These are phyloP conservation scores for Nemania diffusa DNA, from an alignment of 2,329 filamentous ascomycete species.

Conservation along the genomic window DNA sequence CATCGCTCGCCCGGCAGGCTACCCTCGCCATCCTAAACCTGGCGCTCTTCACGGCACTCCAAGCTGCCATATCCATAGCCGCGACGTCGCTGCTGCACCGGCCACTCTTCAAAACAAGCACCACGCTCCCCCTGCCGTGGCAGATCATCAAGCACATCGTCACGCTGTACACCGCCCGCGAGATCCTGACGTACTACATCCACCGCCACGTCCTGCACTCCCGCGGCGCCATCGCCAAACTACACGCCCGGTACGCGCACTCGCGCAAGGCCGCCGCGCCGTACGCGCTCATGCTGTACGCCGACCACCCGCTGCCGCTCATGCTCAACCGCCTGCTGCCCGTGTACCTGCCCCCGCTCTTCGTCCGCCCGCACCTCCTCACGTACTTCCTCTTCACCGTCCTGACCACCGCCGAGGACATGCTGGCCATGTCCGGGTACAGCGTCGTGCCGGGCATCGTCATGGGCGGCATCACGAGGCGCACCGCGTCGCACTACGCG, in stretches of 20 bases:
- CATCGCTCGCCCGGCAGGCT: conserved; percentile 51
- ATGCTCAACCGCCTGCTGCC: conserved; percentile 72
- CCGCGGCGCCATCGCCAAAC: conserved; percentile 51
- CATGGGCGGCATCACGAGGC: conserved; percentile 61
- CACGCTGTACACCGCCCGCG: conserved; percentile 57
- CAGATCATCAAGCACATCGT: conserved; percentile 61
- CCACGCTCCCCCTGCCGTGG: conserved; percentile 64
- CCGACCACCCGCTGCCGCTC: conserved; percentile 75
- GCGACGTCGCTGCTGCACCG: conserved; percentile 50
- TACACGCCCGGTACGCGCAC: conserved; percentile 63
- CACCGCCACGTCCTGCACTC: conserved; percentile 78
- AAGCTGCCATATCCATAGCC: conserved; percentile 55
- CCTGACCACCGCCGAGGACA: conserved; percentile 73
- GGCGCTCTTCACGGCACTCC: conserved; percentile 55
- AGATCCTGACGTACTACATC: conserved; percentile 76
- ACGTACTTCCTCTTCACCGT: conserved; percentile 74
- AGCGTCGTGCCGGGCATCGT: conserved; percentile 65
- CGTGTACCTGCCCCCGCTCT: conserved; percentile 70
- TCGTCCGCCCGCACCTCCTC: conserved; percentile 77
- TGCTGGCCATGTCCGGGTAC: conserved; percentile 75
- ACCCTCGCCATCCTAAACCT: conserved; percentile 60
- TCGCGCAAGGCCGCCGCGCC: conserved; percentile 61
- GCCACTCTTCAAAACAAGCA: conserved; percentile 60
- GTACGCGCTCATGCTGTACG: conserved; percentile 71
- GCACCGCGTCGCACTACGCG: conserved; percentile 65